These are phyloP conservation scores for Purshia tridentata DNA, from an alignment of 306 rosid species.

Conservation along the genomic window DNA sequence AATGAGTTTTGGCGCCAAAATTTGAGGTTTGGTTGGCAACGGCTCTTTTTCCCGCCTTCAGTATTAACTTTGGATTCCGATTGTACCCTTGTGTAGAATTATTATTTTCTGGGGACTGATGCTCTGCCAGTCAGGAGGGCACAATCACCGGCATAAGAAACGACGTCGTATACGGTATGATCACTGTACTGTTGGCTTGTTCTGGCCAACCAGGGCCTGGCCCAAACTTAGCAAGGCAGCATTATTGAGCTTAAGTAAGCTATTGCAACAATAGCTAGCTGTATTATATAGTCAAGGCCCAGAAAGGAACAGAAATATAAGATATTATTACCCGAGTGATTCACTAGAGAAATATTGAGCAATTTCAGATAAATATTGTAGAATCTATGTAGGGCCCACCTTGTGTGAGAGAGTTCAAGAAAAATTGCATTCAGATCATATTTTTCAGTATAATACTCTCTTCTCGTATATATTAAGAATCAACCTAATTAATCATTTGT, in stretches of 20 bases:
- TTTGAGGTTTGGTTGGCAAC: slow-evolving; percentile 52
- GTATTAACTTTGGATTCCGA: neutral
- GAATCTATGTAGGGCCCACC: no score
- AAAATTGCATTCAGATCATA: no score
- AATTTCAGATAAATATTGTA: no score
- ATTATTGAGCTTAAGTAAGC: no score
- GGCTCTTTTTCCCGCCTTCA: slow-evolving; percentile 94
- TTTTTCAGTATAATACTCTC: no score
- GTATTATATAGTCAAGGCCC: neutral
- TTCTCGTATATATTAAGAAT: no score
- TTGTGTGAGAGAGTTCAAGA: no score
- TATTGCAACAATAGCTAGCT: no score
- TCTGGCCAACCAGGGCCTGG: slow-evolving; percentile 11
- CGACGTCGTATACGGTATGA: slow-evolving; percentile 38
- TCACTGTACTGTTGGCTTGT: neutral
- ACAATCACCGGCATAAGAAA: slow-evolving; percentile 29
- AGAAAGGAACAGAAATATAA: neutral
- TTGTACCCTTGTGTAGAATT: slow-evolving; percentile 34
- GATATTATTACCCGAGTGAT: no score
- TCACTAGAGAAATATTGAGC: no score
- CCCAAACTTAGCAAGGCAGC: neutral
- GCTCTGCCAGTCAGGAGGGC: slow-evolving; percentile 32
- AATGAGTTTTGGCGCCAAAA: slow-evolving; percentile 45
- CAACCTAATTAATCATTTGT: no score
- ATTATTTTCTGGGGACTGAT: slow-evolving; percentile 43